A percentile compares a stretch with the other conserved stretches of the same genome.
Conservation (phyloP, 208 protist genomes). For the Trypanosoma boissoni region DNA sequence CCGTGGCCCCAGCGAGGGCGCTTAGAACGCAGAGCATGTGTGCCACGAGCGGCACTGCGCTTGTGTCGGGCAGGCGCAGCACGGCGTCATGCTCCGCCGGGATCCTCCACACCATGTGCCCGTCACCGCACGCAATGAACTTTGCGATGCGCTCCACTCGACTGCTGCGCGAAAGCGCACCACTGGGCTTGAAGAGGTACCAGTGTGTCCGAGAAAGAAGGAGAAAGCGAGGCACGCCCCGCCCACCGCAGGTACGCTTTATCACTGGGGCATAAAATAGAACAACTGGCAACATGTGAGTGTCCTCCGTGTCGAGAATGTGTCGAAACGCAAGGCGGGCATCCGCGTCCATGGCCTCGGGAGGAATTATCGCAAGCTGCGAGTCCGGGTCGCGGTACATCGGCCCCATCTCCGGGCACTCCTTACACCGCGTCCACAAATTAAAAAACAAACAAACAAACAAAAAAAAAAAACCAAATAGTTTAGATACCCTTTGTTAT, state of each 20-base stretch:
- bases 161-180: slow-evolving; percentile 5
- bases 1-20: not conserved
- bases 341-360: slow-evolving; percentile 4
- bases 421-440: not conserved
- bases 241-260: not conserved
- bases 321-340: slow-evolving; percentile 4
- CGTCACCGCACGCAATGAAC: slow-evolving; percentile 7
- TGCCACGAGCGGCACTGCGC: slow-evolving; percentile 6
- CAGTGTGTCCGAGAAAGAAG: slow-evolving; percentile 15
- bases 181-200: slow-evolving; percentile 10
- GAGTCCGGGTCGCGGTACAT: slow-evolving; percentile 13
- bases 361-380: slow-evolving; percentile 15
- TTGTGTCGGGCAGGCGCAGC: slow-evolving; percentile 6
- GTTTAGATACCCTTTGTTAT: too few relatives aligned
- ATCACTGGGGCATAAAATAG: slow-evolving; percentile 8
- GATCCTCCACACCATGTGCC: slow-evolving; percentile 13
- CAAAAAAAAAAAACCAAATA: not conserved
- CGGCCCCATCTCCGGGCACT: not conserved
- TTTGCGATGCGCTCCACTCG: slow-evolving; percentile 9
- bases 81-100: slow-evolving; percentile 12
- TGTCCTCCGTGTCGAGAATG: not conserved
- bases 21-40: slow-evolving; percentile 11
- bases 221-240: slow-evolving; percentile 3
- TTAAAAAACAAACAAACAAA: slow-evolving; percentile 7
- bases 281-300: slow-evolving; percentile 7